phyloP scores from a whole-genome alignment of 805 yeast genomes.

The Peterozyma toletana region DNA sequence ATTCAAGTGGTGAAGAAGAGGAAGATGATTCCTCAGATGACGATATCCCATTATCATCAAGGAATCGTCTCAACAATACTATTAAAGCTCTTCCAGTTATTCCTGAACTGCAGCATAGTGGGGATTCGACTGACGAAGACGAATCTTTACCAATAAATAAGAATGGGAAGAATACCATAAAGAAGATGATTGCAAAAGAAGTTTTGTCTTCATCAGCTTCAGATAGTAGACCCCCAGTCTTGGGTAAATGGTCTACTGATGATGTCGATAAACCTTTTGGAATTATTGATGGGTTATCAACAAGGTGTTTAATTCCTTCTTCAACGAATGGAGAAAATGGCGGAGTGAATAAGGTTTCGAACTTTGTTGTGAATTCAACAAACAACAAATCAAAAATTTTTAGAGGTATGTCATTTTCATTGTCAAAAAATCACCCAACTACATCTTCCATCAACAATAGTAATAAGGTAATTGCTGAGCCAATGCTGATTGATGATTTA shows the following conservation, averaged over 20 bases:
- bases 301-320: slow-evolving; percentile 63
- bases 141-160: slow-evolving; percentile 70
- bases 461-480: slow-evolving; percentile 6
- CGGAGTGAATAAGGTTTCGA: not conserved
- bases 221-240: slow-evolving; percentile 82
- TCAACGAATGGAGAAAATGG: slow-evolving; percentile 2
- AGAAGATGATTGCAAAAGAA: slow-evolving; percentile 85
- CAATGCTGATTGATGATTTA: slow-evolving; percentile 62
- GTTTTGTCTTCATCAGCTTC: slow-evolving; percentile 82
- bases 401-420: not conserved
- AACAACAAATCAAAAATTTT: not conserved
- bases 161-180: slow-evolving; percentile 42
- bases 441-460: not conserved
- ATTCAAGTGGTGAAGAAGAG: slow-evolving; percentile 16
- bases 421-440: not conserved
- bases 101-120: slow-evolving; percentile 34
- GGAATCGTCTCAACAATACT: too few species aligned
- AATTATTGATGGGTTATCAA: slow-evolving; percentile 89
- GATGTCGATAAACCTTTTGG: slow-evolving; percentile 74
- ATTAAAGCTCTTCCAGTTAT: slow-evolving; percentile 13
- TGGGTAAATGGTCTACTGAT: slow-evolving; percentile 88
- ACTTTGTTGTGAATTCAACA: too few species aligned
- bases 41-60: slow-evolving; percentile 1
- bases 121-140: slow-evolving; percentile 94
- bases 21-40: slow-evolving; percentile 7